phyloP scores from a whole-genome alignment of 169 alveolate species.

The Plasmodium gonderi region DNA sequence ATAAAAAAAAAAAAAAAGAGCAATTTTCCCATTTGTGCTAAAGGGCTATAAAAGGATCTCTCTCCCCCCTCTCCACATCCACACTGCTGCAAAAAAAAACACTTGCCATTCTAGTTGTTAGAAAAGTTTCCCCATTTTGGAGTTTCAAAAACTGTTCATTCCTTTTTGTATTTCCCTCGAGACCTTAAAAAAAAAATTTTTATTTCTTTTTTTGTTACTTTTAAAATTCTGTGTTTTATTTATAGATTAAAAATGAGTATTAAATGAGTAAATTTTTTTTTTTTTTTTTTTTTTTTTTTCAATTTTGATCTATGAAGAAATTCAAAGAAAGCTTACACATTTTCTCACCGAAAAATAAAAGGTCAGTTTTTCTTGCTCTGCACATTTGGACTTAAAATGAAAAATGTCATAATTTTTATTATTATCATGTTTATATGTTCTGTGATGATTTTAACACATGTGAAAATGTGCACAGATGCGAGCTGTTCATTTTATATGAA shows the following conservation, averaged over 20 bases:
- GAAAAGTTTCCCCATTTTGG: neutral
- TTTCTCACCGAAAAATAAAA: conserved; percentile 41
- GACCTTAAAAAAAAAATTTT: neutral
- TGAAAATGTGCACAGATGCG: neutral
- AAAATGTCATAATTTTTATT: neutral
- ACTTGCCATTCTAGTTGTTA: neutral
- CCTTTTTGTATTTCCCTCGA: neutral
- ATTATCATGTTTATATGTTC: too few relatives aligned
- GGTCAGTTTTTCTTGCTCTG: neutral
- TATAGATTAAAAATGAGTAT: conserved; percentile 42
- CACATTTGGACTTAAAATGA: neutral
- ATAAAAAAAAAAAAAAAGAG: neutral
- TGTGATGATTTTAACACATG: neutral
- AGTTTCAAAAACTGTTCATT: neutral
- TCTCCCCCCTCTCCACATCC: neutral
- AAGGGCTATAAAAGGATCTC: neutral
- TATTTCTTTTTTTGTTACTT: neutral
- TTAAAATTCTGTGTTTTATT: neutral
- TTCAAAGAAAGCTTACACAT: conserved; percentile 43
- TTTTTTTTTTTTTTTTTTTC: conserved; percentile 5
- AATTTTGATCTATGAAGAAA: conserved; percentile 58
- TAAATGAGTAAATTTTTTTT: conserved; percentile 38
- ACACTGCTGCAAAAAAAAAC: too few relatives aligned
- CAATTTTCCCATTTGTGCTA: neutral
- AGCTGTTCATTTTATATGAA: too few relatives aligned